phyloP scores from a whole-genome alignment of 176 grass and related monocot species.

The Musa troglodytarum region DNA sequence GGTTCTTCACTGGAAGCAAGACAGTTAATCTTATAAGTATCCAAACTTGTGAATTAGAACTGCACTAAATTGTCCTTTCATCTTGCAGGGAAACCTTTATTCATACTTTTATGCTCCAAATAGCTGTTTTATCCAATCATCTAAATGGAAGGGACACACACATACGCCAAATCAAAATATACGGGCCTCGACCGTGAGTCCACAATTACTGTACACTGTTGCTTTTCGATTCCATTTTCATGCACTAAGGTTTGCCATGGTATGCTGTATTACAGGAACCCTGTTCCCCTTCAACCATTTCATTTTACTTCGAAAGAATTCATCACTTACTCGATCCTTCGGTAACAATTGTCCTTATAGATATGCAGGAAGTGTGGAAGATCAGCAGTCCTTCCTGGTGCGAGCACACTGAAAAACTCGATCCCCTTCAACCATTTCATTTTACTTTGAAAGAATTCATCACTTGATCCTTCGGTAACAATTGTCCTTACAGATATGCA shows the following conservation, averaged over 20 bases:
- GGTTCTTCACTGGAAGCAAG: too few relatives aligned
- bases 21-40: too few relatives aligned
- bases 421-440: constrained; percentile 62
- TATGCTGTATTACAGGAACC: constrained; percentile 29
- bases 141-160: constrained; percentile 88
- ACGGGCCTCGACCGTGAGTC: constrained; percentile 83
- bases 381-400: background rate
- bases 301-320: constrained; percentile 92
- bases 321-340: constrained; percentile 60
- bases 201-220: background rate
- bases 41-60: background rate
- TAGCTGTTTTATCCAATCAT: constrained; percentile 76
- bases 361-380: background rate
- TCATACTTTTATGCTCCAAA: constrained; percentile 93
- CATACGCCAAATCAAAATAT: constrained; percentile 86
- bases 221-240: background rate
- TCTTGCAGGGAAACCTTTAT: constrained; percentile 74
- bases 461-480: constrained; percentile 49
- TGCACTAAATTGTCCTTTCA: constrained; percentile 12
- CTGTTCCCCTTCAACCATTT: constrained; percentile 58
- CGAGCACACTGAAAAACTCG: background rate
- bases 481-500: background rate
- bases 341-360: constrained; percentile 21
- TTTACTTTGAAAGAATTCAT: constrained; percentile 86
- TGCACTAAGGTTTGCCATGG: background rate